phyloP scores from a whole-genome alignment of 169 alveolate species.

The Eimeria praecox region DNA sequence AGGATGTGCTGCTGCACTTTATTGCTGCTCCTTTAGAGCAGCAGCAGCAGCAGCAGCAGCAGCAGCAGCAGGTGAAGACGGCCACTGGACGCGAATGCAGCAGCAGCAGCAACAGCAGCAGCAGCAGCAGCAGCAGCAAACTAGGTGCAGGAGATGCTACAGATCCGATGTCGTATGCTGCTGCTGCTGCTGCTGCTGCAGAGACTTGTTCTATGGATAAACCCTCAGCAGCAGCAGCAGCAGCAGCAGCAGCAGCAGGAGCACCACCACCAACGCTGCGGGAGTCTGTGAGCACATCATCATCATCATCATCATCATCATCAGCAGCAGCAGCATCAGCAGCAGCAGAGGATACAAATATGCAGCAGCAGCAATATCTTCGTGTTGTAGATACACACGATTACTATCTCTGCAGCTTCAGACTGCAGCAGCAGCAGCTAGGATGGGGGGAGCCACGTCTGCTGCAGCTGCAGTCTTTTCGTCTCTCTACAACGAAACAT shows the following conservation, averaged over 20 bases:
- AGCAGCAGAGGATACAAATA: background rate
- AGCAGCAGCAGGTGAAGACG: background rate
- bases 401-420: conserved; percentile 13
- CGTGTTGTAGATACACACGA: conserved; percentile 4
- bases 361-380: background rate
- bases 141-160: background rate
- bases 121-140: background rate
- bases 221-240: background rate
- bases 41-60: conserved; percentile 63
- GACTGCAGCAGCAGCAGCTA: conserved; percentile 60
- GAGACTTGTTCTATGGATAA: background rate
- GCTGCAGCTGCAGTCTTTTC: conserved; percentile 19
- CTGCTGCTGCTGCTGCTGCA: conserved; percentile 26
- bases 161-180: background rate
- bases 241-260: background rate
- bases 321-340: conserved; percentile 49
- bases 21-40: conserved; percentile 29
- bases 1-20: conserved; percentile 30
- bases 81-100: background rate
- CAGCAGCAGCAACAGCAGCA: conserved; percentile 39
- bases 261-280: background rate
- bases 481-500: conserved; percentile 7
- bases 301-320: background rate
- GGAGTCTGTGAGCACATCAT: no score
- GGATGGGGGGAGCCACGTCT: background rate